A percentile compares a stretch with the other conserved stretches of the same genome.
These are phyloP conservation scores for Moesziomyces sp. DNA, from an alignment of 1,284 basidiomycete genomes.

Conservation along the genomic window DNA sequence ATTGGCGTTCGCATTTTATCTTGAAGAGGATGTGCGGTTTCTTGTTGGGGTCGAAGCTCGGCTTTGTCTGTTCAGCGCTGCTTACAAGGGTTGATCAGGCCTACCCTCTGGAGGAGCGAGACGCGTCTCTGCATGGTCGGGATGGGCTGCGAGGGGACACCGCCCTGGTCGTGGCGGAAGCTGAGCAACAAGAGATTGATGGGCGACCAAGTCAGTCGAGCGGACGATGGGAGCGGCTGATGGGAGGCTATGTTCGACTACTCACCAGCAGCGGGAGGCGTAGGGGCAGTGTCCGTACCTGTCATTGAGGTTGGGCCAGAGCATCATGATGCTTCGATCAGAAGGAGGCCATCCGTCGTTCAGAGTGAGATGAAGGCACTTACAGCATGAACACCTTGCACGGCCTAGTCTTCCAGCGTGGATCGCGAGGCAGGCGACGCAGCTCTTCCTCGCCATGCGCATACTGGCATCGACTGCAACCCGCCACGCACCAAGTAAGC, in stretches of 20 bases:
- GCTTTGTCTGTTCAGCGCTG: neutral
- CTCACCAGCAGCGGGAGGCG: conserved; percentile 74
- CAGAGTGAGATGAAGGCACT: too few species aligned
- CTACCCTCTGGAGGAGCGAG: conserved; percentile 35
- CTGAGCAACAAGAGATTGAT: conserved; percentile 1
- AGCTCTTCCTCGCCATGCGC: conserved; percentile 87
- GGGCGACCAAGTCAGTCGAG: too few species aligned
- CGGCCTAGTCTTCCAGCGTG: conserved; percentile 93
- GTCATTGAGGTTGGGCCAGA: conserved; percentile 67
- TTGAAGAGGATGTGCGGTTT: too few species aligned
- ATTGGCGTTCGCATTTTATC: too few species aligned
- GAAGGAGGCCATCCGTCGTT: too few species aligned
- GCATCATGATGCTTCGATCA: neutral
- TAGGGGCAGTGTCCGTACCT: conserved; percentile 89
- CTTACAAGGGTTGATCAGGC: conserved; percentile 7
- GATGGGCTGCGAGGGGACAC: neutral
- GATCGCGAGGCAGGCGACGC: conserved; percentile 81
- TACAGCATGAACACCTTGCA: conserved; percentile 80
- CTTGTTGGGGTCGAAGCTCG: too few species aligned
- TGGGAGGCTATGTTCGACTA: neutral
- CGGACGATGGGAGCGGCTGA: neutral
- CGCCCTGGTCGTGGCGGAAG: conserved; percentile 38
- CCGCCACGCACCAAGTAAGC: too few species aligned
- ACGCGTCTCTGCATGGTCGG: conserved; percentile 7
- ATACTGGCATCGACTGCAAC: conserved; percentile 49